These are phyloP conservation scores for Cercospora sp. DNA, from an alignment of 2,329 filamentous ascomycete species.

Conservation along the genomic window DNA sequence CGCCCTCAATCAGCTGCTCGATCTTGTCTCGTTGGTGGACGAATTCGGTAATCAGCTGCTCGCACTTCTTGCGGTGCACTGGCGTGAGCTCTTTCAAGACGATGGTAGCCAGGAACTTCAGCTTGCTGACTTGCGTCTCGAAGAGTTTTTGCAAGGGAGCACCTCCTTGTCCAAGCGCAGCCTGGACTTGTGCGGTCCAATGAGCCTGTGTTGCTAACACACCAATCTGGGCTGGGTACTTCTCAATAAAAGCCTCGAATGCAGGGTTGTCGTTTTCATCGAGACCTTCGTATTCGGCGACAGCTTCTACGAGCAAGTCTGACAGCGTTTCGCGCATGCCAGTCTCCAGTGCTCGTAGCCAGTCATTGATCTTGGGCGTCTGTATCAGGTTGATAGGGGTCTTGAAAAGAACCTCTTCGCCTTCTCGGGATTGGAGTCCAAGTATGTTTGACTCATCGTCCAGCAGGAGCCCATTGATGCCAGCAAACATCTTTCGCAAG, in stretches of 20 bases:
- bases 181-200: slow-evolving; percentile 87
- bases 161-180: slow-evolving; percentile 71
- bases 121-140: slow-evolving; percentile 78
- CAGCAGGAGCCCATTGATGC: slow-evolving; percentile 84
- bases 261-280: slow-evolving; percentile 68
- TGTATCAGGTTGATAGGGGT: slow-evolving; percentile 90
- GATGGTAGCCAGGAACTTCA: slow-evolving; percentile 81
- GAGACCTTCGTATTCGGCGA: slow-evolving; percentile 73
- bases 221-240: slow-evolving; percentile 90
- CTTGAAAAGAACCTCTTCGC: slow-evolving; percentile 81
- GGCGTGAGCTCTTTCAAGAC: slow-evolving; percentile 87
- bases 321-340: slow-evolving; percentile 95
- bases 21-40: slow-evolving; percentile 96
- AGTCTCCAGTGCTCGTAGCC: slow-evolving; percentile 87
- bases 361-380: slow-evolving; percentile 97
- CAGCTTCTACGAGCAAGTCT: slow-evolving; percentile 82
- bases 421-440: slow-evolving; percentile 93
- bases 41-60: slow-evolving; percentile 97
- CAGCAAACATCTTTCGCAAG: slow-evolving; percentile 99
- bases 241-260: slow-evolving; percentile 77
- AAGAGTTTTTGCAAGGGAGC: slow-evolving; percentile 69
- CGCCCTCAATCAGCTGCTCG: slow-evolving; percentile 75
- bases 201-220: slow-evolving; percentile 91
- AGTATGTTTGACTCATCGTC: slow-evolving; percentile 88
- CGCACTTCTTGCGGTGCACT: slow-evolving; percentile 91